phyloP scores from a whole-genome alignment of 2,329 filamentous ascomycete genomes.

The Curvularia lunata region DNA sequence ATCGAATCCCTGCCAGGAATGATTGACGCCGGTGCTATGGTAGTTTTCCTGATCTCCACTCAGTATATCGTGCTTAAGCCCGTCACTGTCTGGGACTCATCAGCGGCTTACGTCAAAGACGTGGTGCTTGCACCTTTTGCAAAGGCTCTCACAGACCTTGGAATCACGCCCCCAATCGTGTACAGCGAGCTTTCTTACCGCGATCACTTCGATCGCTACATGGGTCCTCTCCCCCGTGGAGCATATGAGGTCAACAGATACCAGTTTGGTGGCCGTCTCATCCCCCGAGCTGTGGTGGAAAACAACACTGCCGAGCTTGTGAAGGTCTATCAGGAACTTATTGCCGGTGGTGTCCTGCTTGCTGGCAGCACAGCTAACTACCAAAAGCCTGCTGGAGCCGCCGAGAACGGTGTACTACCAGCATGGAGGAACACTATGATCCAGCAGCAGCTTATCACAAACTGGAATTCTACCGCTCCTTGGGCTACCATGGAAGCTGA shows the following conservation, averaged over 20 bases:
- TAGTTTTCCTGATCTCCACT: conserved; percentile 23
- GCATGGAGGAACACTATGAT: conserved; percentile 32
- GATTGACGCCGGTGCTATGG: conserved; percentile 30
- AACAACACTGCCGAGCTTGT: conserved; percentile 25
- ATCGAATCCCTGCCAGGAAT: conserved; percentile 27
- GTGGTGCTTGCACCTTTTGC: conserved; percentile 33
- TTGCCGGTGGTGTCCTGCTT: conserved; percentile 23
- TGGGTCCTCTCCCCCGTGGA: conserved; percentile 37
- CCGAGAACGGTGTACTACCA: conserved; percentile 33
- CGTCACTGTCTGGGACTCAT: conserved; percentile 13
- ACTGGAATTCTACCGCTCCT: conserved; percentile 27
- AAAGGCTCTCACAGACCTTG: conserved; percentile 21
- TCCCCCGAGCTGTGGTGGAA: conserved; percentile 25
- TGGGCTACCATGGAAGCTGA: conserved; percentile 18
- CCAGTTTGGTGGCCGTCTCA: conserved; percentile 30
- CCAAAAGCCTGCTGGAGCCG: conserved; percentile 17
- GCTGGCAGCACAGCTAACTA: conserved; percentile 26
- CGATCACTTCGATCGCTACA: conserved; percentile 33
- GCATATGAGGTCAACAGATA: conserved; percentile 25
- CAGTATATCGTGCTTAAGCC: conserved; percentile 18
- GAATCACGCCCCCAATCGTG: conserved; percentile 28
- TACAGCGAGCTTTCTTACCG: conserved; percentile 32
- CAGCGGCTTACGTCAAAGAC: conserved; percentile 25
- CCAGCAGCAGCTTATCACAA: conserved; percentile 29
- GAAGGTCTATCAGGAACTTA: conserved; percentile 22